A percentile compares a stretch with the other conserved stretches of the same genome.
These are phyloP conservation scores for Viola odorata DNA, from an alignment of 345 rosid species.

Conservation along the genomic window DNA sequence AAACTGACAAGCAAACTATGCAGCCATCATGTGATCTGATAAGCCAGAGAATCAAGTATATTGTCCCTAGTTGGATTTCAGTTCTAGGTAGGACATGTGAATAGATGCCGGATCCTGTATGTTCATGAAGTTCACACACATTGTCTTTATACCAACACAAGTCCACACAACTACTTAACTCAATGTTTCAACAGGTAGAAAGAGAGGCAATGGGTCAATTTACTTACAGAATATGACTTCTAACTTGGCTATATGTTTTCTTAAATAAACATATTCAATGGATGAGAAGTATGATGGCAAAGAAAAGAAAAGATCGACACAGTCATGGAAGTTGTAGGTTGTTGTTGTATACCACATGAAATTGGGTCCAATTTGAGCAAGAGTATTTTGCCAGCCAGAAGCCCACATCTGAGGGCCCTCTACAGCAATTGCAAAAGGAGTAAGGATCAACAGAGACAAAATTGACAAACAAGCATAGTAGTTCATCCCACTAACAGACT, in stretches of 20 bases:
- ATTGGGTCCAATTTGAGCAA: conserved; percentile 74
- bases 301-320: not conserved
- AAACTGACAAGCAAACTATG: too few species aligned
- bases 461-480: conserved; percentile 91
- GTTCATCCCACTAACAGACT: conserved; percentile 92
- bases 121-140: too few species aligned
- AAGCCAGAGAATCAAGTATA: too few species aligned
- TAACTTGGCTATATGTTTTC: not conserved
- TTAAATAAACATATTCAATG: not conserved
- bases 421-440: conserved; percentile 89
- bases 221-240: not conserved
- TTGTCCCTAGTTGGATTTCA: too few species aligned
- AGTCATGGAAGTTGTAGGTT: conserved; percentile 1
- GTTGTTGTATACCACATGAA: conserved; percentile 55
- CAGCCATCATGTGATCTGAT: too few species aligned
- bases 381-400: conserved; percentile 76
- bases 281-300: not conserved
- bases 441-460: conserved; percentile 70
- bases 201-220: not conserved
- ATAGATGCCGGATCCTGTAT: too few species aligned
- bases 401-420: conserved; percentile 97
- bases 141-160: too few species aligned
- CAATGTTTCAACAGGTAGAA: too few species aligned
- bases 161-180: too few species aligned
- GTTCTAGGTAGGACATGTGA: too few species aligned